These are phyloP conservation scores for Pyrenophora graminea DNA, from an alignment of 2,329 filamentous ascomycete species.

Conservation along the genomic window DNA sequence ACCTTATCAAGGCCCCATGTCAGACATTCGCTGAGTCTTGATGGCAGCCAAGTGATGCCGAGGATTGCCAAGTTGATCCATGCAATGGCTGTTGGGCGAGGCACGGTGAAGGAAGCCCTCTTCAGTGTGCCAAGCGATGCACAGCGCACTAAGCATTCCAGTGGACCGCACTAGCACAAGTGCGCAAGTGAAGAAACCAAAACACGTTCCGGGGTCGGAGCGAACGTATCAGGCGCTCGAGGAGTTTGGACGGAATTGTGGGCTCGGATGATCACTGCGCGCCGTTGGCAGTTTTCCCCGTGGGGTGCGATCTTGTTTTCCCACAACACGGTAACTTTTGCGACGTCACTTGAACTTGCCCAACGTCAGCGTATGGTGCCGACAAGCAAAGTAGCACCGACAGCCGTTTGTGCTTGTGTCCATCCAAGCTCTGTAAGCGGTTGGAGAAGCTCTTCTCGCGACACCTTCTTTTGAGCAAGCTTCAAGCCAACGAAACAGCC, in stretches of 20 bases:
- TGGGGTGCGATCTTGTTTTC: conserved; percentile 22
- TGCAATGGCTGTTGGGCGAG: conserved; percentile 24
- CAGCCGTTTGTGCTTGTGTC: conserved; percentile 2
- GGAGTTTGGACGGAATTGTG: conserved; percentile 10
- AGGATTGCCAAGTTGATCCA: conserved; percentile 33
- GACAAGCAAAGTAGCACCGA: conserved; percentile 3
- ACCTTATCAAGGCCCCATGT: conserved; percentile 20
- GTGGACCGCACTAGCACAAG: conserved; percentile 16
- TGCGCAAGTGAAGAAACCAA: conserved; percentile 24
- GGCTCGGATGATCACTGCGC: conserved; percentile 25
- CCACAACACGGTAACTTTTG: conserved; percentile 6
- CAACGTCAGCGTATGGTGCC: not conserved
- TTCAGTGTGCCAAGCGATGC: conserved; percentile 29
- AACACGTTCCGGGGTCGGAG: conserved; percentile 17
- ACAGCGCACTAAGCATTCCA: conserved; percentile 33
- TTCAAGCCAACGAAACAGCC: conserved; percentile 28
- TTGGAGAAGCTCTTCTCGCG: conserved; percentile 26
- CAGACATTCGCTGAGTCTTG: conserved; percentile 28
- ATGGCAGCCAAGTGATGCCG: conserved; percentile 32
- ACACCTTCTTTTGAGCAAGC: conserved; percentile 28
- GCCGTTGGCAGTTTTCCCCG: conserved; percentile 24
- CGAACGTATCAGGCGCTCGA: conserved; percentile 27
- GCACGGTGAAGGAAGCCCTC: conserved; percentile 28
- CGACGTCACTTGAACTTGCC: not conserved
- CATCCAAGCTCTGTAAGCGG: conserved; percentile 29